phyloP scores from a whole-genome alignment of 2,329 filamentous ascomycete genomes.

The Didymosphaeria variabile region DNA sequence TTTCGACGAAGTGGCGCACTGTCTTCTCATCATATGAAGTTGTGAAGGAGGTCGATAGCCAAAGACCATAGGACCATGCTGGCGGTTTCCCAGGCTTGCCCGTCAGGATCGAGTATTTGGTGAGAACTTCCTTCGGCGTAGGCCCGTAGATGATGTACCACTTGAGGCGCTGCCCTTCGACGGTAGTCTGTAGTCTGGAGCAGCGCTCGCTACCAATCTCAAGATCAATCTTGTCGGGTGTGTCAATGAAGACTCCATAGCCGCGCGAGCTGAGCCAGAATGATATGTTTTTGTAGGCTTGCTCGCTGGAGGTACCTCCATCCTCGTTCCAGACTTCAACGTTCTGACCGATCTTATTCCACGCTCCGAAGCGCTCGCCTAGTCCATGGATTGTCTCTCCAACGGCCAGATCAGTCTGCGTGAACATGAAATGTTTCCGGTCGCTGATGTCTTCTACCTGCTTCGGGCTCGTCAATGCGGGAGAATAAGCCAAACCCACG shows the following conservation, averaged over 20 bases:
- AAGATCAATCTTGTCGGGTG: slow-evolving; percentile 72
- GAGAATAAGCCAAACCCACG: slow-evolving; percentile 66
- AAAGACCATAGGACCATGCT: slow-evolving; percentile 78
- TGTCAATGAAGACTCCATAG: slow-evolving; percentile 80
- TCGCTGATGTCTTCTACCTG: slow-evolving; percentile 62
- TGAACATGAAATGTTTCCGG: slow-evolving; percentile 56
- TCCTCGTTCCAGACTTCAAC: slow-evolving; percentile 71
- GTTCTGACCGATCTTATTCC: slow-evolving; percentile 78
- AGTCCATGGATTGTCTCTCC: slow-evolving; percentile 76
- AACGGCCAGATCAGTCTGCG: slow-evolving; percentile 57
- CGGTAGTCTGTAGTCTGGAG: slow-evolving; percentile 73
- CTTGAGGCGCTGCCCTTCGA: slow-evolving; percentile 74
- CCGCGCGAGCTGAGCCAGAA: slow-evolving; percentile 77
- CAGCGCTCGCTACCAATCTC: slow-evolving; percentile 80
- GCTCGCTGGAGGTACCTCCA: slow-evolving; percentile 72
- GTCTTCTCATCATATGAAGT: slow-evolving; percentile 76
- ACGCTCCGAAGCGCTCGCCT: slow-evolving; percentile 78
- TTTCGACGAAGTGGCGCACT: slow-evolving; percentile 72
- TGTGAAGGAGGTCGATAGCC: slow-evolving; percentile 80
- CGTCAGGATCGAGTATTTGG: slow-evolving; percentile 72
- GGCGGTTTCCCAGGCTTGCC: slow-evolving; percentile 72
- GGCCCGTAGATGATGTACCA: slow-evolving; percentile 78
- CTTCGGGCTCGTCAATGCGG: slow-evolving; percentile 62
- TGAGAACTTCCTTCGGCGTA: slow-evolving; percentile 75
- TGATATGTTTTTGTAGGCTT: slow-evolving; percentile 76